phyloP scores from a whole-genome alignment of 2,329 filamentous ascomycete genomes.

The Teratosphaeria epicoccoides region DNA sequence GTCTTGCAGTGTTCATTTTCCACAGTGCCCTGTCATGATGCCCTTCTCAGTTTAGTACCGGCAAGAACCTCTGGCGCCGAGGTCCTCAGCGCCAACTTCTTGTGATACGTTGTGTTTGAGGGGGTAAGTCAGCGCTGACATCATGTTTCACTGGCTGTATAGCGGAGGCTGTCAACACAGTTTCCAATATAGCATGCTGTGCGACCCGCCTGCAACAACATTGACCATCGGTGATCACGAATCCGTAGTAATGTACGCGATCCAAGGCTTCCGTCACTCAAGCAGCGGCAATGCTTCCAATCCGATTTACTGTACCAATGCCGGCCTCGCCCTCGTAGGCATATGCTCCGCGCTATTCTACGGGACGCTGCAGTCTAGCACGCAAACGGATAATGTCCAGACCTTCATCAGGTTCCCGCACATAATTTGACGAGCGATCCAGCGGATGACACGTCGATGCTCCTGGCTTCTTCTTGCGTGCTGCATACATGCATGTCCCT shows the following conservation, averaged over 20 bases:
- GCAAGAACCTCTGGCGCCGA: too few species aligned
- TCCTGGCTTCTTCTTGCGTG: slow-evolving; percentile 16
- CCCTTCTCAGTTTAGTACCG: too few species aligned
- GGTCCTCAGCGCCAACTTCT: too few species aligned
- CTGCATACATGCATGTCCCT: slow-evolving; percentile 16
- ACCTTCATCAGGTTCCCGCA: neutral
- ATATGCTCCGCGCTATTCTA: slow-evolving; percentile 16
- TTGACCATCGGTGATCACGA: neutral
- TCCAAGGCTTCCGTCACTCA: slow-evolving; percentile 15
- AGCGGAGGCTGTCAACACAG: slow-evolving; percentile 18
- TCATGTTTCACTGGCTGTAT: neutral
- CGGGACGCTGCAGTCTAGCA: slow-evolving; percentile 16
- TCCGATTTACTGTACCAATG: slow-evolving; percentile 12
- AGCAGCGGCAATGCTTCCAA: slow-evolving; percentile 9
- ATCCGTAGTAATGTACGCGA: slow-evolving; percentile 14
- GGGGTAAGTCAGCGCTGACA: too few species aligned
- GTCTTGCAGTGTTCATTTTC: too few species aligned
- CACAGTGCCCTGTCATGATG: too few species aligned
- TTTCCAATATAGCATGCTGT: slow-evolving; percentile 17
- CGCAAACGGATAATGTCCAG: slow-evolving; percentile 14
- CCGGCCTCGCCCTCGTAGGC: slow-evolving; percentile 18
- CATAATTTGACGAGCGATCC: neutral
- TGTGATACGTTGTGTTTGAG: too few species aligned
- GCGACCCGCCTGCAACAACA: neutral
- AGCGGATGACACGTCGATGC: slow-evolving; percentile 18